Conservation (phyloP, 2,329 filamentous ascomycete genomes). For the Ceratocystis harringtonii region DNA sequence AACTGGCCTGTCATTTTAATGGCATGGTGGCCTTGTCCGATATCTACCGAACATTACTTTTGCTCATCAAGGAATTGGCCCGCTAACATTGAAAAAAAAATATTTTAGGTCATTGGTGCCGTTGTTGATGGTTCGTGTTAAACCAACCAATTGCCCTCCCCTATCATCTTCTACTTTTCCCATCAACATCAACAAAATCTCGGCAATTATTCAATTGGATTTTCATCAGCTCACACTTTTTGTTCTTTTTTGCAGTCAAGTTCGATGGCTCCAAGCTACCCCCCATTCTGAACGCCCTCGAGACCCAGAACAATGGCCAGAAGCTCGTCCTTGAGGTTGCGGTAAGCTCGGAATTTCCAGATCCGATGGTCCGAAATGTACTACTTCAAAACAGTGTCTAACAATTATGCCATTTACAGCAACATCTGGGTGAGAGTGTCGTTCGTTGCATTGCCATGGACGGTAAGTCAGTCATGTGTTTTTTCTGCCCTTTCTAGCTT, state of each 20-base stretch:
- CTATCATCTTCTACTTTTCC: background rate
- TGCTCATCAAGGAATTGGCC: background rate
- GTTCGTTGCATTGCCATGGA: conserved; percentile 99
- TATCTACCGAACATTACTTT: background rate
- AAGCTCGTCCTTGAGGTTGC: conserved; percentile 94
- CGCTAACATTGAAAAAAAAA: conserved; percentile 38
- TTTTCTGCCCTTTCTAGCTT: background rate
- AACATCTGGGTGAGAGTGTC: conserved; percentile 99
- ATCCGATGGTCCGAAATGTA: conserved; percentile 18
- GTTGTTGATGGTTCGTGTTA: conserved; percentile 80
- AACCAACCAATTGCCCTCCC: background rate
- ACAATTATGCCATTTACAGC: conserved; percentile 38
- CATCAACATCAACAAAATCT: conserved; percentile 9
- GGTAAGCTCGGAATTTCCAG: conserved; percentile 39
- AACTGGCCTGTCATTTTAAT: conserved; percentile 4
- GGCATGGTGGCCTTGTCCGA: conserved; percentile 3
- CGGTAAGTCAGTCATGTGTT: conserved; percentile 44
- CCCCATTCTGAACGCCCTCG: conserved; percentile 91
- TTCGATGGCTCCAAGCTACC: conserved; percentile 90
- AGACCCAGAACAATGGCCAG: conserved; percentile 78
- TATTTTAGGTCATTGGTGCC: conserved; percentile 86
- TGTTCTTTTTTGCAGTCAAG: conserved; percentile 53
- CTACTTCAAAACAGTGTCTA: background rate
- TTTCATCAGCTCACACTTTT: conserved; percentile 14
- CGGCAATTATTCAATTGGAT: conserved; percentile 3